Evolutionary conservation across 2,329 filamentous ascomycete genomes (phyloP), one percentile per base, ranked within the genome.

Genomic region (Arthroderma sp.): DNA sequence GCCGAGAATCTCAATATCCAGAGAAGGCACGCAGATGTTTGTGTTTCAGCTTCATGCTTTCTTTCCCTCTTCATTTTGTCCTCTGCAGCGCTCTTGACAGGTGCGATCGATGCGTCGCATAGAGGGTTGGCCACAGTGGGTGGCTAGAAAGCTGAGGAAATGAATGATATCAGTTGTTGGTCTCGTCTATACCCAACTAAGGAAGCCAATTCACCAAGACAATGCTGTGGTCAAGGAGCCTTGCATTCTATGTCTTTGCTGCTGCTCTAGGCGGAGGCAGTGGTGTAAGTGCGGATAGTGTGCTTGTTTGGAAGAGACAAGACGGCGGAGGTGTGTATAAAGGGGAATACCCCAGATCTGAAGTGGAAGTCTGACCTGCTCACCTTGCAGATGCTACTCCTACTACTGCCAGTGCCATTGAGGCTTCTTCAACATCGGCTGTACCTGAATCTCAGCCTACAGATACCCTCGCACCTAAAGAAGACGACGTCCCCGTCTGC

Each of bases 401-500:
- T 8, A 30, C 38, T 31, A 9, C 29, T 10, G 4, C 34, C 22
- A 10, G 36, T 10, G 29, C 43, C 32, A 15, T 27, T 30, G 10
- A 6, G 15, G 42, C 38, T 40, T 40, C 30, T n/a, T 32, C 42
- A 1, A 48, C 42, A 5, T 9, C 41, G 6, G 11, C 32, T 36
- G 29, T 4, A 6, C 11, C 31, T 37, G 6, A 37, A 5, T 32
- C 45, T 9, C n/a, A 38, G 28, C 8, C 32, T 34, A 9, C 32
- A 8, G 32, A 11, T 34, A 9, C 32, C 11, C 11, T 34, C 10
- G 11, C 9, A 4, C 45, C 48, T 5, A 46, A 44, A 28, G 38
- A 39, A 10, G 40, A 34, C 31, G 39, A 50, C 29, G 43, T 48
- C 3, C 30, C 44, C n/a, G 40, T 42, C 27, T 52, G 50, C 40